Base-by-base conservation (phyloP, 208 protist genomes). In the Acanthamoeba pearcei region DNA sequence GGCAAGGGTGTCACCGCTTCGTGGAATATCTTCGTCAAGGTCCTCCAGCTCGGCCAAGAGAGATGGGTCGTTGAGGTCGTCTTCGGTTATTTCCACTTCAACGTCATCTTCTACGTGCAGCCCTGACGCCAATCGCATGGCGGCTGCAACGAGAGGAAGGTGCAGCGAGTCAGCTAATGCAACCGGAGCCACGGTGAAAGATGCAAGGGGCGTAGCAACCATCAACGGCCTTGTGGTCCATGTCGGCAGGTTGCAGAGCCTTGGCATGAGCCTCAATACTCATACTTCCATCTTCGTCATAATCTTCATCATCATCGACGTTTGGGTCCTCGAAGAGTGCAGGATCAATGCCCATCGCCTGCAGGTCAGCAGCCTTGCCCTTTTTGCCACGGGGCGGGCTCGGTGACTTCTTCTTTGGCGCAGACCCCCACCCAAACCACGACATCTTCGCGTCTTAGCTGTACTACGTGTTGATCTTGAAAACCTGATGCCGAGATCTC, bases 81-180 rank as follows among this genome's bases (percentile, higher is more conserved):
- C 86, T 51, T 92, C 86, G 8, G 86, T 92, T 19, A 92, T 24
- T 57, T 92, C 86, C n/a, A 92, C 86, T 19, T 92, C 86, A 46
- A 76, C 24, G 29, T 74, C 86, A 19, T 92, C 86, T 29, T 92
- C 64, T 4, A 70, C 60, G 15, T 92, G 60, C 42, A 82, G 13
- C 9, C 86, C 49, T 66, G 55, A 89, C 13, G 82, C 82, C 38
- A 68, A 19, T 29, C 38, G 42, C 82, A 89, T 57, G n/a, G 51
- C 51, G 46, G 35, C 82, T 89, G 82, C 24, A 64, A 46, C 64
- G 27, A 62, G 64, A 89, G 17, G 24, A 89, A 35, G 64, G n/a
- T 38, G 3, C 12, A 42, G 35, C 24, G 42, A 86, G 46, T 53
- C 49, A 53, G 49, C 49, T 60, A 55, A 17, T 46, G 32, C 17